Evolutionary conservation across 164 flowering plant genomes (phyloP), one percentile per base, ranked within the genome.

Genomic region (Cinnamomum micranthum): DNA sequence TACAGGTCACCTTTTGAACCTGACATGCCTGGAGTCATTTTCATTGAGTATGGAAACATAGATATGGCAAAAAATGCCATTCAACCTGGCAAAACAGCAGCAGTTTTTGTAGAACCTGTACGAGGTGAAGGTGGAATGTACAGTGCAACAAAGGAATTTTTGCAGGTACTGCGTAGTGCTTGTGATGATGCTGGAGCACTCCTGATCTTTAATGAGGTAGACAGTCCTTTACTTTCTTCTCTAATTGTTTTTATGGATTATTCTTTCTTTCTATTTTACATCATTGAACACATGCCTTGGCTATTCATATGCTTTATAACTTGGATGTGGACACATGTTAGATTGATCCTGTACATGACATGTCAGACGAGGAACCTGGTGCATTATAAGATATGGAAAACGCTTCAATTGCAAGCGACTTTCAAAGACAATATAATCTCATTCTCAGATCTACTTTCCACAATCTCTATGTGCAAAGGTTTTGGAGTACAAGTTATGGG

Each of bases 91-190:
- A 90, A 89, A 75, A 81, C 82, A 51, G 98, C 99, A 17, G 97
- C 97, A 33, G 94, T 95, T 66, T 93, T 95, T 83, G 97, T 93
- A 62, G 99, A 95, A 80, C 98, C 96, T 17, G 85, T 95, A 31
- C 99, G 92, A 77, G 98, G 99, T 70, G 99, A 95, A 88, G 98
- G 99, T 22, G 99, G 98, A 58, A 92, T 95, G 69, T 78, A 88
- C 72, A 87, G 91, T 77, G 94, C 97, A 27, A 88, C 95, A 35
- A 87, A 85, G 75, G 93, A 93, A 65, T 95, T 95, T 73, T 84
- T 93, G 77, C 89, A 84, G 72, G 78, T 81, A 63, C 71, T 93
- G 76, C 88, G 97, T 6, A 71, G 11, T 78, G 93, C 95, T 71
- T 95, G 97, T 82, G 92, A 93, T 86, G 89, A 86, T 25, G 84